These are phyloP conservation scores for Myrmaecium sp. DNA, from an alignment of 2,329 filamentous ascomycete species.

Conservation along the genomic window DNA sequence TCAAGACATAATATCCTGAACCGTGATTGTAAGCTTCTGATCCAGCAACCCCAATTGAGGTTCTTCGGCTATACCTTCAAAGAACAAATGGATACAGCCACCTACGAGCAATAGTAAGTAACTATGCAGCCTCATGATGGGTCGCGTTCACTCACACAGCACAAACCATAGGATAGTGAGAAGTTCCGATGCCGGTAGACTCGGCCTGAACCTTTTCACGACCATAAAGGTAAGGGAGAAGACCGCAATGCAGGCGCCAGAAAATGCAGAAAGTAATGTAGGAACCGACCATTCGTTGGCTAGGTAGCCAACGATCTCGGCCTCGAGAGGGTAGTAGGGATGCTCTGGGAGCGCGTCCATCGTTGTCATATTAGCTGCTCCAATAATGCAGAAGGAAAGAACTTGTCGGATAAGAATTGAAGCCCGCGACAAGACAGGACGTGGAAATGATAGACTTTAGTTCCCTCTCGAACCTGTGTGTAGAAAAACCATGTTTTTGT, in stretches of 20 bases:
- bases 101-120: constrained; percentile 22
- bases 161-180: constrained; percentile 57
- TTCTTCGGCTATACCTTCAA: constrained; percentile 43
- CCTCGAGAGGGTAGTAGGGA: constrained; percentile 55
- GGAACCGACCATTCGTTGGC: constrained; percentile 47
- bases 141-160: constrained; percentile 37
- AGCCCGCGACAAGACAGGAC: too few relatives aligned
- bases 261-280: constrained; percentile 43
- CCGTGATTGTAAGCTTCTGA: constrained; percentile 3
- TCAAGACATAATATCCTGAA: constrained; percentile 56
- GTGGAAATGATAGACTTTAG: too few relatives aligned
- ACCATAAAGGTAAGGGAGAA: constrained; percentile 39
- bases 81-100: constrained; percentile 59
- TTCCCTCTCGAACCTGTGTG: too few relatives aligned
- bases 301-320: constrained; percentile 44
- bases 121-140: too few relatives aligned
- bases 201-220: constrained; percentile 35
- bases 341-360: constrained; percentile 28
- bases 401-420: too few relatives aligned
- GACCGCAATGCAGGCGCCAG: constrained; percentile 36
- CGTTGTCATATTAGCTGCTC: constrained; percentile 1
- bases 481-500: too few relatives aligned
- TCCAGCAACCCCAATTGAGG: background rate
- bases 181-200: constrained; percentile 37
- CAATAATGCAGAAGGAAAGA: background rate